Base-by-base conservation (phyloP, 805 yeast species). In the Lachancea meyersii region DNA sequence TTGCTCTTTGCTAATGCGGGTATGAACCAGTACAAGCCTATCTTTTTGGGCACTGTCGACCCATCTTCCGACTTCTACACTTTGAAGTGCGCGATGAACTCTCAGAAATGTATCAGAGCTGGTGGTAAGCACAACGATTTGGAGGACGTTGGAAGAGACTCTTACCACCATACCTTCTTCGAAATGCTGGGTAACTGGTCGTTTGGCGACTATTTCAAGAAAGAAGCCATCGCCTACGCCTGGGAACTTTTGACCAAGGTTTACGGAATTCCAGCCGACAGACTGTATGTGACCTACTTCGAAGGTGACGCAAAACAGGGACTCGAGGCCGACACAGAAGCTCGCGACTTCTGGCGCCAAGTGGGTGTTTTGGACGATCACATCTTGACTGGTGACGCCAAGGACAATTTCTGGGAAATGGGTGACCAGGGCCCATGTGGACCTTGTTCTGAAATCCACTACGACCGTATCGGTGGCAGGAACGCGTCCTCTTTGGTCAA, bases 361-460 rank as follows among this genome's bases (percentile, higher is more conserved):
- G 84, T 83, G 32, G 99, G 99, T 55, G 94, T 91, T 43, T 75
- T 81, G 26, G 96, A 86, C 53, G 89, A 82, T 62, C 97, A 88
- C 63, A 91, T 93, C 54, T 71, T 93, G 52, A 95, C 96, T 17
- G 99, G 99, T 45, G 71, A 80, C 53, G 85, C 81, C 41, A 72
- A 80, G 60, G 99, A 93, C 65, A 93, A 93, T 70, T 93, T 93
- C 68, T 93, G 99, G 99, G 99, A 93, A 72, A 93, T 93, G 99
- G 99, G 99, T 57, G 99, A 94, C 61, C 97, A 91, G 72, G 99
- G 99, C 53, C 99, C 99, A 38, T 93, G 99, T 73, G 99, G 99
- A 49, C 99, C 99, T 40, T 94, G 98, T 70, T 84, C 95, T 19
- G 99, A 93, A 68, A 77, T 93, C 54, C 99, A 93, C 67, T 93